Base-by-base conservation (phyloP, 2,329 filamentous ascomycete genomes). In the Didymella segeticola region DNA sequence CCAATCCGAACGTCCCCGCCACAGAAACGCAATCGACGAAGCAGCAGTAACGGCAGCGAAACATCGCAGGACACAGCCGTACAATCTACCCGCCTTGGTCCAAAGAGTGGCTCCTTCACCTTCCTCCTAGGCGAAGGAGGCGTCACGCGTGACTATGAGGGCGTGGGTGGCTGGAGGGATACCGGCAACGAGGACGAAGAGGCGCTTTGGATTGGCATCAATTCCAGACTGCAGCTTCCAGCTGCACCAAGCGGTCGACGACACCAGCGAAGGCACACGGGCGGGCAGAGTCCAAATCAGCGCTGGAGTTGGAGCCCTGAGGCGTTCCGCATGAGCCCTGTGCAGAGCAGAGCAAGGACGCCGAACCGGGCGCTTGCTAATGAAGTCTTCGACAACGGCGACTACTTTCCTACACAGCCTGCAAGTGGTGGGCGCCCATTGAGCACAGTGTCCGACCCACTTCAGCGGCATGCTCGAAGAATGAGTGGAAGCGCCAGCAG, bases 191-290 rank as follows among this genome's bases (percentile, higher is more conserved):
- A 74, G 1, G 75, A 77, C 5, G 77, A 79, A 36, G 76, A 78
- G 58, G 77, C 75, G 2, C 45, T 77, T 11, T 79, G 77, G 77
- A 74, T 78, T 62, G 70, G 71, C 49, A 76, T 78, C 59, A 78
- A 78, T 47, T 72, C 70, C n/a, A 58, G 76, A 12, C 64, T 78
- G 1, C 71, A 77, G 47, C 57, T 78, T 1, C 75, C 77, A 4
- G 62, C 68, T 14, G 64, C 62, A 9, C 31, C 58, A n/a, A 65
- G 68, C 2, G 63, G 58, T 11, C 60, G 63, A 19, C 63, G 71
- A 19, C 73, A 76, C 38, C 63, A 62, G 25, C 53, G 74, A 12
- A 67, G 66, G 11, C 52, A 72, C 27, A 75, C 73, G 9, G 72
- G 69, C 5, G 69, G 68, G 4, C 60, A 58, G 12, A 73, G 58